phyloP scores from a whole-genome alignment of 2,329 filamentous ascomycete genomes.

The Periconia sp. region DNA sequence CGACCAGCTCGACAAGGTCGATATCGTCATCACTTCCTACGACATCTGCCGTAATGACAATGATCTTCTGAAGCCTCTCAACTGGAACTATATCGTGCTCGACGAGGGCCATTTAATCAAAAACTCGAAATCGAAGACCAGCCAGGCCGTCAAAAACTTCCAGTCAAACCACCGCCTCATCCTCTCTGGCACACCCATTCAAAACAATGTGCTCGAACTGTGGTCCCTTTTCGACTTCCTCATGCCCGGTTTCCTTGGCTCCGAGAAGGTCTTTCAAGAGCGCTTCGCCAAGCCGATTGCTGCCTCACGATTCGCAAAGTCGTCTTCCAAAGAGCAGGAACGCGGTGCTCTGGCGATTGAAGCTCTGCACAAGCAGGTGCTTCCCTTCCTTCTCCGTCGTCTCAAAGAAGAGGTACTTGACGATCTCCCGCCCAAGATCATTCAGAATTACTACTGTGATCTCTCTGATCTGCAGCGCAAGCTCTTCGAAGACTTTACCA shows the following conservation, averaged over 20 bases:
- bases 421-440: conserved; percentile 94
- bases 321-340: conserved; percentile 97
- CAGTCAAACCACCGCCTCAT: conserved; percentile 93
- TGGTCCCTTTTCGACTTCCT: conserved; percentile 99
- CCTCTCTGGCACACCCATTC: conserved; percentile 93
- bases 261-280: conserved; percentile 95
- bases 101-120: conserved; percentile 99
- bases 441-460: conserved; percentile 99
- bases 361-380: conserved; percentile 96
- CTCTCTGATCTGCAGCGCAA: conserved; percentile 92
- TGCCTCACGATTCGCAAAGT: conserved; percentile 92
- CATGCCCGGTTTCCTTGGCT: conserved; percentile 96
- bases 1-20: conserved; percentile 71
- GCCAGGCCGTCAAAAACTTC: conserved; percentile 85
- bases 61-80: conserved; percentile 79
- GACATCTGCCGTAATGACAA: conserved; percentile 96
- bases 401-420: conserved; percentile 97
- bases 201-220: conserved; percentile 94
- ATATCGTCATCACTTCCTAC: conserved; percentile 96
- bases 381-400: conserved; percentile 92
- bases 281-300: conserved; percentile 94
- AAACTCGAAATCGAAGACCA: conserved; percentile 96
- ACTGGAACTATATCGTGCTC: conserved; percentile 96
- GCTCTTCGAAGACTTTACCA: conserved; percentile 94
- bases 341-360: conserved; percentile 94